Base-by-base conservation (phyloP, 139 green algal genomes). In the Tetraselmis chui region DNA sequence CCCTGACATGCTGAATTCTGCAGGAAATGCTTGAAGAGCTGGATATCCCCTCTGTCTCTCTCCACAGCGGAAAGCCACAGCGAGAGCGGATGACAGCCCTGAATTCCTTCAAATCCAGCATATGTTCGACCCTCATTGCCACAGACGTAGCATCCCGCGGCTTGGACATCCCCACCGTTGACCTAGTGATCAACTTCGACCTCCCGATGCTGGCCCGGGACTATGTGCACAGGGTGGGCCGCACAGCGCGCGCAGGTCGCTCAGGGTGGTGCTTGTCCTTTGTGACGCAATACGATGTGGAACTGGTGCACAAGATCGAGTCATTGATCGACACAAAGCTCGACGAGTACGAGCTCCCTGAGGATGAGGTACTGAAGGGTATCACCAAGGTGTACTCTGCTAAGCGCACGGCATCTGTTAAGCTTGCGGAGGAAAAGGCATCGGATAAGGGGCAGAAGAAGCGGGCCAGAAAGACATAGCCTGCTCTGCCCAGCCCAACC, bases 141-240 rank as follows among this genome's bases (percentile, higher is more conserved):
- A 98, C 95, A 0, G 29, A 76, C 28, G 32, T 81, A 2, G 27
- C 78, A 78, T 91, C 87, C 1, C 83, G 97, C 2, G 97, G 97
- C 1, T 89, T 99, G 77, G 97, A 99, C 90, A 99, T 99, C 31
- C 91, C 93, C 27, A 91, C 87, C 0, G 96, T 99, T 58, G 92
- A 98, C 80, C 85, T 95, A 18, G 97, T 99, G 2, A 83, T 99
- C 81, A 99, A 98, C 85, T 98, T 92, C 83, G 96, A 99, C 83
- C 84, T 96, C 79, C 95, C 95, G 1, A 58, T 90, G 30, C 79
- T 90, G 24, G 85, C 92, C 1, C 83, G 85, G 0, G 93, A 98
- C 84, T 98, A 98, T 76, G 93, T 98, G 59, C 94, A 98, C 87
- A 82, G 92, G 86, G 25, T 80, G 30, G 95, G 95, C 0, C 88